A percentile compares a stretch with the other conserved stretches of the same genome.
Conservation (phyloP, 2,329 filamentous ascomycete species). For the Gaeumannomyces sp. region DNA sequence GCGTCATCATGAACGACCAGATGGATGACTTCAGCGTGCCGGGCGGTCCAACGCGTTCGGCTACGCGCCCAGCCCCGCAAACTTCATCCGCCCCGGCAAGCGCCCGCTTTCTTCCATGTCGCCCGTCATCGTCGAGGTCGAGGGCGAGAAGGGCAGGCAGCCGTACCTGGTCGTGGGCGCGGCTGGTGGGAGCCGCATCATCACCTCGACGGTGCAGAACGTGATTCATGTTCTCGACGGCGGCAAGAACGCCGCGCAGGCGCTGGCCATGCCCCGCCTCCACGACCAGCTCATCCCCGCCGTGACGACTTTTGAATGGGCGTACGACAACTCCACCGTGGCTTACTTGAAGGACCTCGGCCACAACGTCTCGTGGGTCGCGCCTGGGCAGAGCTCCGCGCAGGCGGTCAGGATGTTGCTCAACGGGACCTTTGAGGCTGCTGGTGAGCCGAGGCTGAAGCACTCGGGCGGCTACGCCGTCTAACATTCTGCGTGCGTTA, state of each 20-base stretch:
- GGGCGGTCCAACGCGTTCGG: constrained; percentile 65
- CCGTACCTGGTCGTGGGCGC: constrained; percentile 68
- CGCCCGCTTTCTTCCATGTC: constrained; percentile 72
- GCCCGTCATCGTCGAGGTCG: constrained; percentile 40
- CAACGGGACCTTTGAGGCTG: constrained; percentile 71
- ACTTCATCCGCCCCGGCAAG: constrained; percentile 72
- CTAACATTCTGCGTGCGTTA: constrained; percentile 17
- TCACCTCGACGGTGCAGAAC: constrained; percentile 70
- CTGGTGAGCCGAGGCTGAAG: constrained; percentile 66
- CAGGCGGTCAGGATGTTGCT: constrained; percentile 58
- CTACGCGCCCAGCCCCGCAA: constrained; percentile 66
- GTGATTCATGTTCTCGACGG: constrained; percentile 68
- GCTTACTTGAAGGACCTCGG: constrained; percentile 57
- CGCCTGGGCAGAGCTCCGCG: constrained; percentile 57
- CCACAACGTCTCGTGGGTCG: constrained; percentile 67
- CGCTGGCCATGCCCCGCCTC: constrained; percentile 60
- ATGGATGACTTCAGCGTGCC: constrained; percentile 75
- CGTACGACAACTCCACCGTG: constrained; percentile 59
- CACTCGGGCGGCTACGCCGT: constrained; percentile 59
- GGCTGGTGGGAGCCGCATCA: constrained; percentile 77
- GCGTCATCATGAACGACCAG: constrained; percentile 63
- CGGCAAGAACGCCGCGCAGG: constrained; percentile 49
- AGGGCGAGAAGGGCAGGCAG: constrained; percentile 53
- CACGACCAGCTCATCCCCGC: constrained; percentile 82
- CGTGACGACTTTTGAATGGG: constrained; percentile 58